These are phyloP conservation scores for Colletotrichum karsti DNA, from an alignment of 2,329 filamentous ascomycete species.

Conservation along the genomic window DNA sequence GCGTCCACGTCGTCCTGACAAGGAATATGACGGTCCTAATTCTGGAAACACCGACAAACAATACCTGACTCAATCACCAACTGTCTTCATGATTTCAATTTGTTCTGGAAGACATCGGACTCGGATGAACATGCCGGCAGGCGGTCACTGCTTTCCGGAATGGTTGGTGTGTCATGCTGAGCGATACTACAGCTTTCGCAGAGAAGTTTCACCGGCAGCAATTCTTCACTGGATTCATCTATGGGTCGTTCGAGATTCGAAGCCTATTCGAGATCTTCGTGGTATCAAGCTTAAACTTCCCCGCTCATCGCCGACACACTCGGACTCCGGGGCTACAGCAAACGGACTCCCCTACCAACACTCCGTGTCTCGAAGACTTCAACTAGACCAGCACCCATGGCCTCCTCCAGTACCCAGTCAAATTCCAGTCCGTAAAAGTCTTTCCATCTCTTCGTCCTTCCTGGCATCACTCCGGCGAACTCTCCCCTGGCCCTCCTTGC, in stretches of 20 bases:
- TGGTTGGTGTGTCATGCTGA: neutral
- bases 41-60: neutral
- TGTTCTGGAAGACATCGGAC: neutral
- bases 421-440: conserved; percentile 75
- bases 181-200: neutral
- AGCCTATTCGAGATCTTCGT: neutral
- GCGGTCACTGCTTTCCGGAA: neutral
- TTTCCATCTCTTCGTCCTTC: conserved; percentile 74
- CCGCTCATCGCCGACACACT: neutral
- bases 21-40: neutral
- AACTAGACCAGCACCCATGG: conserved; percentile 73
- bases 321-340: conserved; percentile 38
- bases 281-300: conserved; percentile 3
- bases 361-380: conserved; percentile 80
- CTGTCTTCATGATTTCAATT: neutral
- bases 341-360: conserved; percentile 73
- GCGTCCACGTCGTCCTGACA: neutral
- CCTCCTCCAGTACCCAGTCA: conserved; percentile 77
- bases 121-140: conserved; percentile 1
- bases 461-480: conserved; percentile 64
- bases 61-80: neutral
- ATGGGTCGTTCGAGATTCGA: neutral
- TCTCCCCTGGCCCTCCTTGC: conserved; percentile 63
- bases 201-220: conserved; percentile 2
- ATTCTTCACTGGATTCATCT: neutral